Conservation (phyloP, 2,329 filamentous ascomycete genomes). For the Ustulina deusta region DNA sequence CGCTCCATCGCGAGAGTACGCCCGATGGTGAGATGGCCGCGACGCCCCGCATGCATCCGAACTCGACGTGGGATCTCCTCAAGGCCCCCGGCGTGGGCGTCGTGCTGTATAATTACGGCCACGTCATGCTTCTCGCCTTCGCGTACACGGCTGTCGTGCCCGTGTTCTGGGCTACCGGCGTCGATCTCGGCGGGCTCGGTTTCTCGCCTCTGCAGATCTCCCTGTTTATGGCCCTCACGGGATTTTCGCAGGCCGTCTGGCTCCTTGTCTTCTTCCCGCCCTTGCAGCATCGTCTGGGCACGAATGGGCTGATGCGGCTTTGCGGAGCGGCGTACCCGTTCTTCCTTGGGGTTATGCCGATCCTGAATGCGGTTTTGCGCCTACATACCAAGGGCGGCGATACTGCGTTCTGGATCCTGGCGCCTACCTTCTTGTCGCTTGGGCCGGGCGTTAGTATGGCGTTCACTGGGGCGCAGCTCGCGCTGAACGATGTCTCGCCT, state of each 20-base stretch:
- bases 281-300: slow-evolving; percentile 74
- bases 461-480: slow-evolving; percentile 78
- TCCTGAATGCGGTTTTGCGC: slow-evolving; percentile 69
- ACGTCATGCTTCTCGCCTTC: slow-evolving; percentile 76
- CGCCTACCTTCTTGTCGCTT: slow-evolving; percentile 60
- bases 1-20: slow-evolving; percentile 53
- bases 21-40: slow-evolving; percentile 26
- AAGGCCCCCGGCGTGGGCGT: slow-evolving; percentile 72
- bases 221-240: slow-evolving; percentile 72
- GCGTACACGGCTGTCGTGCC: slow-evolving; percentile 78
- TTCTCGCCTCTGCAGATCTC: slow-evolving; percentile 74
- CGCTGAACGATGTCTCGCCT: slow-evolving; percentile 79
- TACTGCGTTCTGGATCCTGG: slow-evolving; percentile 68
- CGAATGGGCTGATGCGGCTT: slow-evolving; percentile 70
- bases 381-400: slow-evolving; percentile 53
- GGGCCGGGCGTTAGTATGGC: slow-evolving; percentile 75
- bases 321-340: slow-evolving; percentile 72
- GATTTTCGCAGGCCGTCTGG: slow-evolving; percentile 77
- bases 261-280: slow-evolving; percentile 76
- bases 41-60: slow-evolving; percentile 31
- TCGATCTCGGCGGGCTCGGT: slow-evolving; percentile 72
- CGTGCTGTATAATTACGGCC: slow-evolving; percentile 74
- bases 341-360: slow-evolving; percentile 68
- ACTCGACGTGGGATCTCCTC: slow-evolving; percentile 67
- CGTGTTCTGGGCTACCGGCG: slow-evolving; percentile 74